Percentiles rank a stretch among this genome's conserved stretches.
Evolutionary conservation across 1,284 basidiomycete species (phyloP).

Genomic region (Puccinia horiana): DNA sequence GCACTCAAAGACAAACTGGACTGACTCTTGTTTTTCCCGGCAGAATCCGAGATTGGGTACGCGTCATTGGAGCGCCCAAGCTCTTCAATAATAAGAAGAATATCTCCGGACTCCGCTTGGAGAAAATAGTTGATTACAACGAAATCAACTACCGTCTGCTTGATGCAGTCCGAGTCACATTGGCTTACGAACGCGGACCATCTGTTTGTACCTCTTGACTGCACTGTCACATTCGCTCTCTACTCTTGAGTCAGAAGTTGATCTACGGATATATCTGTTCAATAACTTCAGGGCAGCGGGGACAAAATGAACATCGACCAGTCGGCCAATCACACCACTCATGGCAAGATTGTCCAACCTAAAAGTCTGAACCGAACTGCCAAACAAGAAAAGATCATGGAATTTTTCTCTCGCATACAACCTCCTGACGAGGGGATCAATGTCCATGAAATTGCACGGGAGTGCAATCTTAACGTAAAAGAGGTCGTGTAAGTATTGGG

Average conservation of each 20-base stretch:
- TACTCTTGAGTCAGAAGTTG: constrained; percentile 27
- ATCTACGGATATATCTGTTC: background rate
- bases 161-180: constrained; percentile 64
- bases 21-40: constrained; percentile 34
- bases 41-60: constrained; percentile 73
- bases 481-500: constrained; percentile 3
- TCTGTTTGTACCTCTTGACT: constrained; percentile 58
- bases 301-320: constrained; percentile 2
- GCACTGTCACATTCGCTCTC: constrained; percentile 33
- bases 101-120: constrained; percentile 74
- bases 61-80: constrained; percentile 88
- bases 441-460: constrained; percentile 51
- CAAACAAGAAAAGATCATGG: constrained; percentile 69
- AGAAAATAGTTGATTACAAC: constrained; percentile 70
- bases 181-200: constrained; percentile 61
- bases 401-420: constrained; percentile 41
- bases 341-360: constrained; percentile 52
- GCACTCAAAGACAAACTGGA: background rate
- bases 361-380: constrained; percentile 65
- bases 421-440: constrained; percentile 53
- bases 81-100: constrained; percentile 79
- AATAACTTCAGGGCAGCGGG: background rate
- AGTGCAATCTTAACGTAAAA: constrained; percentile 57
- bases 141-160: constrained; percentile 80
- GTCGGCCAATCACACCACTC: background rate